Base-by-base conservation (phyloP, 164 flowering plant genomes). In the Santalum album region DNA sequence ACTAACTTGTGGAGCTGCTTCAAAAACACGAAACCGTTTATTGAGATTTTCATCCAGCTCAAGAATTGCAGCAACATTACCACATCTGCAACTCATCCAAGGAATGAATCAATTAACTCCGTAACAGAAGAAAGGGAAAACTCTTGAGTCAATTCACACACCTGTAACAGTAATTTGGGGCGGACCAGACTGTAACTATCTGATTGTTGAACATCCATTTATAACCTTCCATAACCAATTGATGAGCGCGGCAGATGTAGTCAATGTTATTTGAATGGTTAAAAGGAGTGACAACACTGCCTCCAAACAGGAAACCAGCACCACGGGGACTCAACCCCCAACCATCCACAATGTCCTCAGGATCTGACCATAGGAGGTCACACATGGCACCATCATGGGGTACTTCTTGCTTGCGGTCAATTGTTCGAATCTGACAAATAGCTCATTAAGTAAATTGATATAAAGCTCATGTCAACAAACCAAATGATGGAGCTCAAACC, bases 301-400 rank as follows among this genome's bases (percentile, higher is more conserved):
- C 92, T 51, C 99, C 99, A 68, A 94, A 94, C 10, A 94, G 74
- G 69, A 71, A 94, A 50, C 99, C 99, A 52, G 99, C 99, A 68
- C 97, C 99, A 53, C 99, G 95, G 19, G 99, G 99, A 65, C 99
- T 94, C 72, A 94, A 66, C 44, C 99, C 97, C 99, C 99, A 94
- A 44, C 96, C 99, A 56, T 94, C 99, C 20, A 94, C 97, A 39
- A 76, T 80, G 67, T 90, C 99, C 69, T 94, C 99, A 14, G 99
- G 99, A 61, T 94, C 99, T 39, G 99, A 94, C 97, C 99, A 94
- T 27, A 94, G 73, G 38, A 94, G 92, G 72, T 94, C 99, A 76
- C 99, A 94, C 97, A 94, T 90, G 61, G 84, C 92, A 57, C 99
- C 99, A 66, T 94, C 99, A 67, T 94, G 99, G 39, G 99, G 99